Conservation (phyloP, 805 yeast species). For the Dipodascopsis uninucleata region DNA sequence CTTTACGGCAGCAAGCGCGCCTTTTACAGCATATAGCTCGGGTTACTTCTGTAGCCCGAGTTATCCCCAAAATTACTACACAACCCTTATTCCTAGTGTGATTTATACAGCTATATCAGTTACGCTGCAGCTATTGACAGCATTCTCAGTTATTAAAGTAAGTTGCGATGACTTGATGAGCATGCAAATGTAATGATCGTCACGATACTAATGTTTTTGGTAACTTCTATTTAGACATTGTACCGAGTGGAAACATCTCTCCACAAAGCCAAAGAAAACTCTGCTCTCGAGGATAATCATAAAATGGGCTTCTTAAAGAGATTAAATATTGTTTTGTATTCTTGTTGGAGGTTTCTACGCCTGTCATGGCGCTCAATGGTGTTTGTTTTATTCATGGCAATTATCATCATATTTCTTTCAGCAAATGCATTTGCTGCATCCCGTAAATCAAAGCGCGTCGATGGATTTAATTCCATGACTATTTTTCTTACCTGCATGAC, state of each 20-base stretch:
- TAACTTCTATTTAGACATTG: background rate
- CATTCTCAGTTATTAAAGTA: conserved; percentile 8
- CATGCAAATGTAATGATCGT: background rate
- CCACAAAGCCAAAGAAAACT: conserved; percentile 8
- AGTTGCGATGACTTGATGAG: background rate
- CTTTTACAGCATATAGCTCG: conserved; percentile 7
- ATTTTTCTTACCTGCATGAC: background rate
- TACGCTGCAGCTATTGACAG: conserved; percentile 13
- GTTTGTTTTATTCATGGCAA: background rate
- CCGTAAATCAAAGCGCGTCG: background rate
- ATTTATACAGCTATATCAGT: conserved; percentile 16
- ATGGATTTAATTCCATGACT: too few relatives aligned
- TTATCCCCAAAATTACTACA: conserved; percentile 10
- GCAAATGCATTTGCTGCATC: background rate
- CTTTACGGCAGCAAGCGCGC: conserved; percentile 17
- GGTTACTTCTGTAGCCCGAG: conserved; percentile 18
- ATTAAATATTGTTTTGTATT: background rate
- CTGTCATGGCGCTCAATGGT: background rate
- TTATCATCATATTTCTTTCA: background rate
- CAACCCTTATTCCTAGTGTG: conserved; percentile 14
- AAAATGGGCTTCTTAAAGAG: background rate
- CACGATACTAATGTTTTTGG: too few relatives aligned
- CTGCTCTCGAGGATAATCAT: conserved; percentile 10
- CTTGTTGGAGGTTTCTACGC: background rate
- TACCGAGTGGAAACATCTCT: background rate